A percentile compares a stretch with the other conserved stretches of the same genome.
These are phyloP conservation scores for Diutina rugosa DNA, from an alignment of 1,139 yeast genomes.

Conservation along the genomic window DNA sequence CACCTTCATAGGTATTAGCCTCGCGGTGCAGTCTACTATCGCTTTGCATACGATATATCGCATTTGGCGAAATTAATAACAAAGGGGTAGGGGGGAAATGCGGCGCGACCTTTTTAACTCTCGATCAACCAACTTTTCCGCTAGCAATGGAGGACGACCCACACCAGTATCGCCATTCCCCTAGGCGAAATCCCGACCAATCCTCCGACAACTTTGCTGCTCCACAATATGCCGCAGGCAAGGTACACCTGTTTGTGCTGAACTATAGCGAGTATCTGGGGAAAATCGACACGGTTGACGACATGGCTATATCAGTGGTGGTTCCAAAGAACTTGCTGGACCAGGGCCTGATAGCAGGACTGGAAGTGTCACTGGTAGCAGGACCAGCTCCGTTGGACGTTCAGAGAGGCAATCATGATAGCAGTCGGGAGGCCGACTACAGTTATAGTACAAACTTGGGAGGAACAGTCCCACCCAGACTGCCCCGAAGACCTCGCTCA, in stretches of 20 bases:
- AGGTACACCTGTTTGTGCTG: not conserved
- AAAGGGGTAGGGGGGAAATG: not conserved
- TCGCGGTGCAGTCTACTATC: not conserved
- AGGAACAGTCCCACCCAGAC: not conserved
- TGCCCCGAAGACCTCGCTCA: not conserved
- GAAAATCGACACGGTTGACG: not conserved
- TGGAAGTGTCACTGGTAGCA: not conserved
- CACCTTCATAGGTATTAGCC: too few species aligned
- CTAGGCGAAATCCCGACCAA: not conserved
- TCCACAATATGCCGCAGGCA: not conserved
- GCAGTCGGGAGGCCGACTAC: not conserved
- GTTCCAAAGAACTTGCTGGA: not conserved
- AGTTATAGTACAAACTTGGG: not conserved
- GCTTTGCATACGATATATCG: not conserved
- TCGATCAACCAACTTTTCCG: not conserved
- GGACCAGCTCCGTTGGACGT: not conserved
- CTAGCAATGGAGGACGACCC: not conserved
- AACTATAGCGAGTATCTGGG: constrained; percentile 1
- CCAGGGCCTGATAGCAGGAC: not conserved
- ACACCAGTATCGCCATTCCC: not conserved
- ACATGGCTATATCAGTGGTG: constrained; percentile 1
- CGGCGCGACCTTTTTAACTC: not conserved
- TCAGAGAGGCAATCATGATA: not conserved
- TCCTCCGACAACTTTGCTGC: not conserved
- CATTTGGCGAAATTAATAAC: not conserved